These are phyloP conservation scores for Rhodomyrtus tomentosa DNA, from an alignment of 345 rosid genomes.

Conservation along the genomic window DNA sequence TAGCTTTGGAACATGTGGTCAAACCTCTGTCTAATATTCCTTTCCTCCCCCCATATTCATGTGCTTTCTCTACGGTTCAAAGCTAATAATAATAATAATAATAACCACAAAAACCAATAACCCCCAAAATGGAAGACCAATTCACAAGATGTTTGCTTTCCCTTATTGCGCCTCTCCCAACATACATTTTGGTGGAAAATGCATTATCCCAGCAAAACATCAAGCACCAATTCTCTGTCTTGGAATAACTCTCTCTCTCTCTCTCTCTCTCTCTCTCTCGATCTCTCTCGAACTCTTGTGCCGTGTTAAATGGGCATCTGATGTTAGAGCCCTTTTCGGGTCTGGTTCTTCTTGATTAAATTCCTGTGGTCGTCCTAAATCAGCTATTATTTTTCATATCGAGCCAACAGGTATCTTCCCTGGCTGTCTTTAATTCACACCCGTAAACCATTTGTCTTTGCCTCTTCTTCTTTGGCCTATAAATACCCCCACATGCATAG, in stretches of 20 bases:
- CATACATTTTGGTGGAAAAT: background rate
- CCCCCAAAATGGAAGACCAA: background rate
- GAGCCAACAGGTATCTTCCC: background rate
- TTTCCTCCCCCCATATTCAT: background rate
- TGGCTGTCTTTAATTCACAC: background rate
- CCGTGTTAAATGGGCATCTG: background rate
- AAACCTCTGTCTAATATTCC: background rate
- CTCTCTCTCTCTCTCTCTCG: background rate
- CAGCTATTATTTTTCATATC: background rate
- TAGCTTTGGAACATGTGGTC: background rate
- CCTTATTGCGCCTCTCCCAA: background rate
- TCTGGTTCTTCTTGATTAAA: background rate
- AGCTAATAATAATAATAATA: too few relatives aligned
- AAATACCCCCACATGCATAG: background rate
- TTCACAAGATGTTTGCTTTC: background rate
- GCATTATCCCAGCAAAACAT: background rate
- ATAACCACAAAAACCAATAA: background rate
- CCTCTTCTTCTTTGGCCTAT: background rate
- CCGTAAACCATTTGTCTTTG: background rate
- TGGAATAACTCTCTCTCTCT: background rate
- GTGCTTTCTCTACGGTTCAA: background rate
- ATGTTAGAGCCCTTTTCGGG: background rate
- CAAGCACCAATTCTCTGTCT: background rate
- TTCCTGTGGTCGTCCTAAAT: background rate
- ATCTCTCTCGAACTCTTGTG: background rate